Base-by-base conservation (phyloP, 306 rosid genomes). In the Trifolium repens region DNA sequence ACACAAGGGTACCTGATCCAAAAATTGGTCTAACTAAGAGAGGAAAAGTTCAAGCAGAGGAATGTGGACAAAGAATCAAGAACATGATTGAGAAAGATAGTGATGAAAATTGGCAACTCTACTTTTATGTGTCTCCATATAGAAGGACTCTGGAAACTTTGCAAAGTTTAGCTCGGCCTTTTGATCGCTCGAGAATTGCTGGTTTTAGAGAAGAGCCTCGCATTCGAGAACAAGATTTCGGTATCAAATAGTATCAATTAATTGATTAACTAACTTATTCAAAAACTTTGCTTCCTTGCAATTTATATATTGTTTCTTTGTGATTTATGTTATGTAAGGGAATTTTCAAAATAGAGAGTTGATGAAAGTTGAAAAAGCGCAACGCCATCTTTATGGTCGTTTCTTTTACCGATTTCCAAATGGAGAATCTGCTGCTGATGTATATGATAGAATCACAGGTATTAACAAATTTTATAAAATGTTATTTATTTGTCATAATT, bases 351-450 rank as follows among this genome's bases (percentile, higher is more conserved):
- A 91, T 30, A 88, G 93, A 82, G 97, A 94, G 85, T 86, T 47
- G 71, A 94, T 94, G 98, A 59, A 84, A 83, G 66, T 60, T 30
- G 88, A 88, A 71, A 91, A 91, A 49, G 84, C 69, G 2, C 54
- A 78, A 14, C 87, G 98, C 12, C 32, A 74, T 76, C 86, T 69
- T 34, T 94, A 91, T 67, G 98, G 98, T n/a, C 88, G 97, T 13
- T 94, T 94, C 91, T 94, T 94, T 81, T 94, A 87, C 53, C 87
- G 98, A 37, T 94, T 94, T 81, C 96, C 98, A 0, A 58, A 94
- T 47, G 98, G 97, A 22, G 97, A 94, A 84, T 94, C 97, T 1
- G 97, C 98, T 1, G 97, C 97, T 10, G 98, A 94, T 84, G 98
- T 94, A 60, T 94, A 94, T 42, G 98, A 94, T 16, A 90, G 98